Conservation (phyloP, 257 asterid species). For the Handroanthus guayacan region DNA sequence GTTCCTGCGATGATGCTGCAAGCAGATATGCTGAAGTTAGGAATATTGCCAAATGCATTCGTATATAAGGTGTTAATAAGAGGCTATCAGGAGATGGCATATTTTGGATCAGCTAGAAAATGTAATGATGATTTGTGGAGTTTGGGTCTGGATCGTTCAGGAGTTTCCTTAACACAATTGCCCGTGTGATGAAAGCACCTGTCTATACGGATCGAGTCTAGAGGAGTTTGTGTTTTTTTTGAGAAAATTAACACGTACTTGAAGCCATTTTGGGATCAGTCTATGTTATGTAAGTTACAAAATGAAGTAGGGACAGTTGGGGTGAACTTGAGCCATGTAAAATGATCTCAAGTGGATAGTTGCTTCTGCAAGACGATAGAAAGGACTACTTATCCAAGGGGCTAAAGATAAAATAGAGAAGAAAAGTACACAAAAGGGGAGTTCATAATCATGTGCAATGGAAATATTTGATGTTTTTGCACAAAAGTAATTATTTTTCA, state of each 20-base stretch:
- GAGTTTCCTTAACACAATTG: background rate
- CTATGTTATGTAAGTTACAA: background rate
- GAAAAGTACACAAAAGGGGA: too few relatives aligned
- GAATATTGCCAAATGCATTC: constrained; percentile 46
- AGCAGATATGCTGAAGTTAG: constrained; percentile 78
- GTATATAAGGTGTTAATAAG: constrained; percentile 44
- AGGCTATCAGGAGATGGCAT: constrained; percentile 56
- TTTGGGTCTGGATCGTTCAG: constrained; percentile 21
- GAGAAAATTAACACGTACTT: background rate
- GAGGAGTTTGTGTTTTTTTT: background rate
- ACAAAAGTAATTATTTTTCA: too few relatives aligned
- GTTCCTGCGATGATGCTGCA: constrained; percentile 68
- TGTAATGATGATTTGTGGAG: constrained; percentile 44
- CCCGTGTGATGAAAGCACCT: background rate
- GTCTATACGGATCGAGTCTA: background rate
- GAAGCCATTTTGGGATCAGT: background rate
- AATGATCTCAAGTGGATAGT: too few relatives aligned
- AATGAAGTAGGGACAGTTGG: background rate
- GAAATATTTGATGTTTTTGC: too few relatives aligned
- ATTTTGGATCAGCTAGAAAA: constrained; percentile 52
- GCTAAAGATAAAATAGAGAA: too few relatives aligned
- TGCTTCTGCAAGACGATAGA: too few relatives aligned
- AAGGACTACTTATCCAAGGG: too few relatives aligned
- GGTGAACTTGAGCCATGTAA: too few relatives aligned
- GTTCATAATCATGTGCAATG: too few relatives aligned